Evolutionary conservation across 805 yeast species (phyloP), one percentile per base, ranked within the genome.

Genomic region (Candida nitratophila): DNA sequence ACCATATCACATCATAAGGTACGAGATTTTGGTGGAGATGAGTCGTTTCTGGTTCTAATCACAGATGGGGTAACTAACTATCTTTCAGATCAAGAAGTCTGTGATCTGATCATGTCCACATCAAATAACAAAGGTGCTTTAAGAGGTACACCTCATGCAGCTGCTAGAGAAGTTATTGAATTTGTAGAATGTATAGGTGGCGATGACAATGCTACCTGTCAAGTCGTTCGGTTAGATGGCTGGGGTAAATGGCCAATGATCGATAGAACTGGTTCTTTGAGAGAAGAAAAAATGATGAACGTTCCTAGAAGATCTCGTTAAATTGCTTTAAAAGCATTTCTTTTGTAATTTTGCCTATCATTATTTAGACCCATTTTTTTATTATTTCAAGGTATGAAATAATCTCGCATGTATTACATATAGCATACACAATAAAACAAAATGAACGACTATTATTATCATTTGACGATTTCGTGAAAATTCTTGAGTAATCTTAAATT

Each of bases 151-250:
- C 96, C 98, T 1, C 96, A 86, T 54, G 75, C 68, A 38, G 86
- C 95, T 32, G 90, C 97, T 0, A 80, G 77, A 47, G 97, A 90
- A 59, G 85, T 93, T 17, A 78, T 91, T 12, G 75, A 81, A 53
- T 93, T 81, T 60, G 83, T 89, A 11, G 89, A 84, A 58, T 86
- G 86, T 36, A 75, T 90, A 9, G 96, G 96, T 14, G 93, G 96
- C 2, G 89, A 86, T 55, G 99, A 93, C 61, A 93, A 93, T 64
- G 95, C 98, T n/a, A 88, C 97, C 2, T 88, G 96, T 59, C 56
- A 84, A 49, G 86, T 93, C 4, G 63, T 91, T 11, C 69, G 95
- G 47, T 67, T 93, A 44, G 73, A 76, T 31, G 96, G 96, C 10
- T 93, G 99, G 99, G 96, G 96, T 6, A 75, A 79, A 44, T 93